Conservation (phyloP, 768 basidiomycete genomes). For the Trametes maxima region DNA sequence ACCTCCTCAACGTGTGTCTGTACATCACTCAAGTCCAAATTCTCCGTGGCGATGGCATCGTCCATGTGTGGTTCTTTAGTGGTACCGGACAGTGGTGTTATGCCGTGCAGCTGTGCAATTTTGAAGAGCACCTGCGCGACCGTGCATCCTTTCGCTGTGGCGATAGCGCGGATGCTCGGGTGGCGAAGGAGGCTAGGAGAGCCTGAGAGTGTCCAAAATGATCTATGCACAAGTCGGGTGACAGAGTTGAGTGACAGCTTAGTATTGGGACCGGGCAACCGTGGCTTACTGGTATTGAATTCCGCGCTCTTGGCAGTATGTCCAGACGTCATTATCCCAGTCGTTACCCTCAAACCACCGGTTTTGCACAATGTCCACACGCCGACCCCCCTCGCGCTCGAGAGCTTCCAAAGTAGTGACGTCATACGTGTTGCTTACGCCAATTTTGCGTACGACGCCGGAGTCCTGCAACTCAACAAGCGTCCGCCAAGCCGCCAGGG, state of each 20-base stretch:
- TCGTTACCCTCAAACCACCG: conserved; percentile 82
- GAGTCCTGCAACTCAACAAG: conserved; percentile 64
- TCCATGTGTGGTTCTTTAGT: conserved; percentile 67
- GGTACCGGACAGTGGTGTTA: conserved; percentile 79
- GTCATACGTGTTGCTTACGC: conserved; percentile 80
- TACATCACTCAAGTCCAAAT: conserved; percentile 36
- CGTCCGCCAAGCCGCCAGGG: conserved; percentile 68
- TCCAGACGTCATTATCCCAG: conserved; percentile 69
- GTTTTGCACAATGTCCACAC: conserved; percentile 77
- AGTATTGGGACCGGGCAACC: not conserved
- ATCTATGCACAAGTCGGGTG: conserved; percentile 43
- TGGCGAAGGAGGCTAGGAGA: conserved; percentile 63
- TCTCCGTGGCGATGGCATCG: conserved; percentile 56
- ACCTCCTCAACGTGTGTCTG: not conserved
- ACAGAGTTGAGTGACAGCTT: not conserved
- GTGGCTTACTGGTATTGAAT: conserved; percentile 71
- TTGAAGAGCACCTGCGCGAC: conserved; percentile 69
- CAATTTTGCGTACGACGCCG: conserved; percentile 65
- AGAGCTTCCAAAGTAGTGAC: conserved; percentile 54
- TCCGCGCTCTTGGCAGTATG: conserved; percentile 61
- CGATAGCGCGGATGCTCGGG: conserved; percentile 47
- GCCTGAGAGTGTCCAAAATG: conserved; percentile 87
- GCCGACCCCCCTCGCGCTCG: conserved; percentile 47
- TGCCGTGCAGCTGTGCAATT: conserved; percentile 63
- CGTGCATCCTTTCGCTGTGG: conserved; percentile 52